Conservation (phyloP, 2,329 filamentous ascomycete genomes). For the Emergomyces pasteurianus region DNA sequence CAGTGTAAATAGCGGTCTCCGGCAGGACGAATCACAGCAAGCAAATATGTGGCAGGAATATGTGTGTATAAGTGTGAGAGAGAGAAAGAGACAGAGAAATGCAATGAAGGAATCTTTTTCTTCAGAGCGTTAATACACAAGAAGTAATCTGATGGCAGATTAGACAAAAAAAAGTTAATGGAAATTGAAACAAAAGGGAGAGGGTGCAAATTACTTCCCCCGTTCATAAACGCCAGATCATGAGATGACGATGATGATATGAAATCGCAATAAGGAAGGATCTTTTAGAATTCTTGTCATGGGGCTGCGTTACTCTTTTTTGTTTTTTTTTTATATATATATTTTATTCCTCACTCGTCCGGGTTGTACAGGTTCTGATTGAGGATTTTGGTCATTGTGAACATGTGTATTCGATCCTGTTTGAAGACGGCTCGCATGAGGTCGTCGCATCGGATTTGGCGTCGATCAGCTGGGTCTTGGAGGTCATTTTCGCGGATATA, state of each 20-base stretch:
- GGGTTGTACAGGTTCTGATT: slow-evolving; percentile 79
- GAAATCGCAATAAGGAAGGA: not conserved
- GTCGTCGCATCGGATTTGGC: slow-evolving; percentile 87
- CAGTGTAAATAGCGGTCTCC: not conserved
- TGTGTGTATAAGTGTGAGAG: not conserved
- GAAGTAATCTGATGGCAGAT: not conserved
- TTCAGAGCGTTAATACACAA: not conserved
- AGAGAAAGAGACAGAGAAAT: not conserved
- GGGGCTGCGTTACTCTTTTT: not conserved
- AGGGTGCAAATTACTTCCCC: not conserved
- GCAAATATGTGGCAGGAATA: not conserved
- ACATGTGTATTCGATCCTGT: slow-evolving; percentile 87
- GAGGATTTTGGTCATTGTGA: slow-evolving; percentile 96
- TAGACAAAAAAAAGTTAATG: not conserved
- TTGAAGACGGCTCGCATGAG: slow-evolving; percentile 88
- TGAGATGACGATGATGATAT: not conserved
- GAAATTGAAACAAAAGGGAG: too few species aligned
- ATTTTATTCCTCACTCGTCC: slow-evolving; percentile 5
- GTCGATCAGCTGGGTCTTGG: slow-evolving; percentile 82
- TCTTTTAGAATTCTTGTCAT: not conserved
- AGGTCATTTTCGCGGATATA: slow-evolving; percentile 83
- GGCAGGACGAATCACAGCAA: not conserved
- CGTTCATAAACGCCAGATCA: not conserved
- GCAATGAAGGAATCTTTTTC: not conserved
- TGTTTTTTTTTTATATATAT: too few species aligned